These are phyloP conservation scores for Fusarium fujikuroi DNA, from an alignment of 2,329 filamentous ascomycete species.

Conservation along the genomic window DNA sequence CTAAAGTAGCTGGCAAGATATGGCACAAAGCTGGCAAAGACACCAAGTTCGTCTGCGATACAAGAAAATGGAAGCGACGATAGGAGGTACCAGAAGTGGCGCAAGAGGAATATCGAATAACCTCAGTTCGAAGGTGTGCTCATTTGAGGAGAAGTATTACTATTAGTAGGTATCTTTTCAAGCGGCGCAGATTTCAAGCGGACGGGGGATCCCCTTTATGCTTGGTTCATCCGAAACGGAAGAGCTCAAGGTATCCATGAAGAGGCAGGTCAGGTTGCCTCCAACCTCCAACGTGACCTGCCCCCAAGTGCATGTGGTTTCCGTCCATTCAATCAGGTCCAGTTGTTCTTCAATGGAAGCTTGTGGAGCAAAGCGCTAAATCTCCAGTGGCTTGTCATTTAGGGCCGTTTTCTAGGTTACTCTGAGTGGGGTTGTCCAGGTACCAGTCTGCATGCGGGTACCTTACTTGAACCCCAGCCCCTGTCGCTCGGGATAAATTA, in stretches of 20 bases:
- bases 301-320: slow-evolving; percentile 15
- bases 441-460: slow-evolving; percentile 35
- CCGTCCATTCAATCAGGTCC: slow-evolving; percentile 24
- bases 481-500: slow-evolving; percentile 18
- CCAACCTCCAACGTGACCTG: slow-evolving; percentile 41
- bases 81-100: background rate
- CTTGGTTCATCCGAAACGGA: slow-evolving; percentile 30
- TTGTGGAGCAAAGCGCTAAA: slow-evolving; percentile 39
- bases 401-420: slow-evolving; percentile 31
- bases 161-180: background rate
- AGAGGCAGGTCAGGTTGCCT: slow-evolving; percentile 33
- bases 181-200: slow-evolving; percentile 25
- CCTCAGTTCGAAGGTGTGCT: background rate
- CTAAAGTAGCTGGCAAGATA: background rate
- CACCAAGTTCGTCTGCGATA: background rate
- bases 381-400: slow-evolving; percentile 33
- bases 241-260: slow-evolving; percentile 22
- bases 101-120: slow-evolving; percentile 10
- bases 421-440: slow-evolving; percentile 24
- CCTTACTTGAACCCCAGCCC: slow-evolving; percentile 26
- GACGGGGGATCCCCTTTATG: slow-evolving; percentile 41
- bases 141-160: slow-evolving; percentile 1
- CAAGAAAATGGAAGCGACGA: slow-evolving; percentile 5
- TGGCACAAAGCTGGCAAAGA: slow-evolving; percentile 6
- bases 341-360: slow-evolving; percentile 26